Evolutionary conservation across 2,329 filamentous ascomycete species (phyloP), one percentile per base, ranked within the genome.

Genomic region (Sporothrix schenckii): DNA sequence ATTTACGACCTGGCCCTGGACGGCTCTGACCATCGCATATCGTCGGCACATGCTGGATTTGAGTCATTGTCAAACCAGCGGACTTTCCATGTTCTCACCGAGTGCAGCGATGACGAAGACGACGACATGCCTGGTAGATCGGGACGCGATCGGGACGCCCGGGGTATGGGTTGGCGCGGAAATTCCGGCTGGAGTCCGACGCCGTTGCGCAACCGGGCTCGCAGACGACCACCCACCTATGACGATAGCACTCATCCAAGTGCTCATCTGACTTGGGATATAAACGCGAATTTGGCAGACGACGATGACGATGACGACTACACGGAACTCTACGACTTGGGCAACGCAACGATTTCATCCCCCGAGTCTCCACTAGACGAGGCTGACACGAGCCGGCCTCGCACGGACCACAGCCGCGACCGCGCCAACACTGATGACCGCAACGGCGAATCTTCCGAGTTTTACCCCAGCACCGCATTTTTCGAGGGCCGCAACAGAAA

Each of bases 101-200:
- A 88, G 74, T 89, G 85, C 74, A 88, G 84, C 77, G 87, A 89
- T 60, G 86, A 87, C 7, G 87, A 89, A 70, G 82, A 81, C 27
- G 85, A 84, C 6, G 71, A 66, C 2, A 14, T 67, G 2, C 78
- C 78, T 1, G 61, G 53, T 16, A 39, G 69, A 16, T 13, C 44
- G 19, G 21, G 52, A 9, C 21, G 65, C 16, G 60, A 63, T 4
- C 53, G 67, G 13, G 50, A 69, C 11, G 30, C 14, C 1, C 68
- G 61, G 9, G 49, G 30, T 7, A 27, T 39, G 11, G 56, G 41
- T 9, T 63, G 67, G 69, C 69, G 70, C 4, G 21, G 30, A 1
- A 52, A 44, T 0, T 65, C 66, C 13, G 68, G 68, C n/a, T 73
- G 72, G 72, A 73, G 70, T 19, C 72, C 72, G 14, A 65, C 68